phyloP scores from a whole-genome alignment of 495 filamentous ascomycete genomes.

The Astrothelium subdiscretum region DNA sequence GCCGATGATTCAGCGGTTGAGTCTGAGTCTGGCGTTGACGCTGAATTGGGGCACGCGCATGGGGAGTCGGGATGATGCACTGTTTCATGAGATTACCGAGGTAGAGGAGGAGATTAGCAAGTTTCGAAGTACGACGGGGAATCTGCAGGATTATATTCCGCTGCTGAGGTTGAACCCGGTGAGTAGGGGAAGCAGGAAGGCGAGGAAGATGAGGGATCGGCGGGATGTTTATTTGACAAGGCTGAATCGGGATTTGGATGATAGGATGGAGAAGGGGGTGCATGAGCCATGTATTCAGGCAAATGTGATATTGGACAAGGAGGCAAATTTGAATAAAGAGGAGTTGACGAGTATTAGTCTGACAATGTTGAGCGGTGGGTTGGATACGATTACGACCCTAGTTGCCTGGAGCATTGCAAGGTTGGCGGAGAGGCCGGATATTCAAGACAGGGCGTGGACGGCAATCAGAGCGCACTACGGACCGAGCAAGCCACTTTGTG shows the following conservation, averaged over 20 bases:
- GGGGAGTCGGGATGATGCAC: constrained; percentile 40
- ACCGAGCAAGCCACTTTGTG: constrained; percentile 42
- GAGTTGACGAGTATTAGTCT: constrained; percentile 53
- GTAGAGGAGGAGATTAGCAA: constrained; percentile 50
- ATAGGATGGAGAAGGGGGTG: constrained; percentile 45
- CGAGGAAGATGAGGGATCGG: constrained; percentile 45
- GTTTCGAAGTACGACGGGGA: constrained; percentile 49
- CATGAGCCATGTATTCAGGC: constrained; percentile 54
- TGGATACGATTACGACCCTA: constrained; percentile 52
- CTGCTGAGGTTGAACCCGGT: constrained; percentile 47
- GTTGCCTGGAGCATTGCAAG: constrained; percentile 52
- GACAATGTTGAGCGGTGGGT: constrained; percentile 50
- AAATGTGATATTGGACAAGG: constrained; percentile 51
- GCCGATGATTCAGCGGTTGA: constrained; percentile 49
- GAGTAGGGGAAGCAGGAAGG: constrained; percentile 37
- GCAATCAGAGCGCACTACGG: constrained; percentile 45
- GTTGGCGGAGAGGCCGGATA: constrained; percentile 44
- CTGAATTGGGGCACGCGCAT: constrained; percentile 54
- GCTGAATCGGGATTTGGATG: constrained; percentile 42
- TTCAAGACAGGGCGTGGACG: constrained; percentile 46
- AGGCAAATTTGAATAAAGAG: constrained; percentile 44
- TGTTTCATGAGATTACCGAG: constrained; percentile 52
- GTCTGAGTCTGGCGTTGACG: constrained; percentile 45
- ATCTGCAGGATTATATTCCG: constrained; percentile 54
- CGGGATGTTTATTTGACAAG: constrained; percentile 46